These are phyloP conservation scores for Blastobotrys illinoisensis DNA, from an alignment of 1,139 yeast species.

Conservation along the genomic window DNA sequence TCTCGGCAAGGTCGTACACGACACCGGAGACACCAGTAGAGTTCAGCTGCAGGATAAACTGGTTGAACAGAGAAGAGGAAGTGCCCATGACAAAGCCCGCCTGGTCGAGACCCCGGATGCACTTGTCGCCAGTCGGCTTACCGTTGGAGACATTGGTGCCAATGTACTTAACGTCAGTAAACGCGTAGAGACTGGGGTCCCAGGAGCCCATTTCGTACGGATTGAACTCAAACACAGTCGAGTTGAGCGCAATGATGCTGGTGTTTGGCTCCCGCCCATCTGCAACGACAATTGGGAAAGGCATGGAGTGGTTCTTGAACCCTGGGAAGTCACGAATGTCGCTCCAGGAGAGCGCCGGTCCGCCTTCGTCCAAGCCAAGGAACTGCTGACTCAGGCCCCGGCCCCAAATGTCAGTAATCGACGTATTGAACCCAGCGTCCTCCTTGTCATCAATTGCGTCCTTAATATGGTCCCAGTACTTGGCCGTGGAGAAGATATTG, in stretches of 20 bases:
- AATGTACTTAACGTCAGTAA: constrained; percentile 63
- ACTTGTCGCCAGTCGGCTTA: constrained; percentile 31
- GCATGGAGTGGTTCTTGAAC: constrained; percentile 66
- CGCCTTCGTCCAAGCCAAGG: constrained; percentile 52
- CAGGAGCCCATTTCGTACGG: constrained; percentile 84
- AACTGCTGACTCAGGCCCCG: constrained; percentile 77
- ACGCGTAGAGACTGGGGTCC: constrained; percentile 77
- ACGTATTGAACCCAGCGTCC: constrained; percentile 70
- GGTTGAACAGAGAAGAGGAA: constrained; percentile 72
- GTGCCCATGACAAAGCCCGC: constrained; percentile 75
- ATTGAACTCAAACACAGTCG: constrained; percentile 76
- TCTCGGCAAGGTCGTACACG: constrained; percentile 39
- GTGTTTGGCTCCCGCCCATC: constrained; percentile 78
- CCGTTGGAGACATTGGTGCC: constrained; percentile 68
- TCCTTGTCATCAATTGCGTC: constrained; percentile 55
- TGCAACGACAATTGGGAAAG: constrained; percentile 82
- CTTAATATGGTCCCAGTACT: constrained; percentile 50
- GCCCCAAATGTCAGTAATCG: constrained; percentile 92
- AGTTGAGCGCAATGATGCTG: constrained; percentile 45
- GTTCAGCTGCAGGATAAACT: constrained; percentile 56
- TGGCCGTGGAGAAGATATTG: constrained; percentile 58
- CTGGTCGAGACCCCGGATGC: constrained; percentile 69
- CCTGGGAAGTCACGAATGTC: constrained; percentile 49
- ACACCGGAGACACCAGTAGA: constrained; percentile 47
- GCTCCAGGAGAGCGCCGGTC: constrained; percentile 63